Conservation (phyloP, 164 flowering plant genomes). For the Berberis vulgaris region DNA sequence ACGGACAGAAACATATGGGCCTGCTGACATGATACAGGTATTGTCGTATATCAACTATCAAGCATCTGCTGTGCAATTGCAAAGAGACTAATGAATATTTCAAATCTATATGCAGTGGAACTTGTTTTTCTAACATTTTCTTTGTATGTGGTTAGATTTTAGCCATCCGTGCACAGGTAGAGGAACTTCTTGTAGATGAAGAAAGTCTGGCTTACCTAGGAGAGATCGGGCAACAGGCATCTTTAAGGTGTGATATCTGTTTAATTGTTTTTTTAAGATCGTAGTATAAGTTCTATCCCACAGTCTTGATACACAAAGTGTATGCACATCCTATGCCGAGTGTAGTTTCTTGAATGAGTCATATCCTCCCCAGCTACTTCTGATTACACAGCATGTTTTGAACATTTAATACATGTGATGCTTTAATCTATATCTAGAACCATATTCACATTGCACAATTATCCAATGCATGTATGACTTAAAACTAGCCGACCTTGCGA, state of each 20-base stretch:
- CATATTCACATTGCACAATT: no score
- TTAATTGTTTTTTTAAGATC: not conserved
- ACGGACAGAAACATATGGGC: conserved; percentile 77
- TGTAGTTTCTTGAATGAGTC: no score
- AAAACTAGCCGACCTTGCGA: no score
- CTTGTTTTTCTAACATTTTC: not conserved
- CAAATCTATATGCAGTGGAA: not conserved
- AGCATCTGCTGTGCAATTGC: not conserved
- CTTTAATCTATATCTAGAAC: no score
- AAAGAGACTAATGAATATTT: not conserved
- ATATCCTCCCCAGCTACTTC: no score
- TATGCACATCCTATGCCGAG: no score
- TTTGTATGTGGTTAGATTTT: conserved; percentile 49
- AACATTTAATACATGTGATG: no score
- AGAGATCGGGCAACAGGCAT: conserved; percentile 78
- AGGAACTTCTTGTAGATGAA: conserved; percentile 74
- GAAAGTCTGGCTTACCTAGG: conserved; percentile 85
- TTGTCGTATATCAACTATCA: not conserved
- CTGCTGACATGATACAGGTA: conserved; percentile 96
- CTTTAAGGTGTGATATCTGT: conserved; percentile 50
- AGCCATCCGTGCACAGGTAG: conserved; percentile 89
- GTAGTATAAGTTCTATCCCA: no score
- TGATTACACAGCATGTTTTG: no score
- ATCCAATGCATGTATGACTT: no score
- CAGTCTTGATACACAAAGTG: no score